Evolutionary conservation across 345 rosid genomes (phyloP), one percentile per base, ranked within the genome.

Genomic region (Noccaea caerulescens): DNA sequence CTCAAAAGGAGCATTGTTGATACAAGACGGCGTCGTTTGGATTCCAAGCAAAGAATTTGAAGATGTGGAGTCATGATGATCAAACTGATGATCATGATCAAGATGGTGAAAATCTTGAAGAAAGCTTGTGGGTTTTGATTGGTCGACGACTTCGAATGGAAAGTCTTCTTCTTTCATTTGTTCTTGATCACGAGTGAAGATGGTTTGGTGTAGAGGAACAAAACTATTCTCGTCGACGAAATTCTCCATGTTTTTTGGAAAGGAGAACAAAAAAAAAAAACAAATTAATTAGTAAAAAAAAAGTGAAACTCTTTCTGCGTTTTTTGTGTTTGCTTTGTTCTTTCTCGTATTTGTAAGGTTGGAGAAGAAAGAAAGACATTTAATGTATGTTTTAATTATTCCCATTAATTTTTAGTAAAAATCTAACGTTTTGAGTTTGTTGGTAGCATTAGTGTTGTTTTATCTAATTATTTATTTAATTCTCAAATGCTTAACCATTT

Each of bases 21-120:
- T 43, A 14, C 66, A 63, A 50, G 74, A 69, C 1, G 77, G 75
- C 6, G 69, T 61, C 0, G 74, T 77, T 32, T 80, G 85, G 50
- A 76, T 51, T 4, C 82, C 78, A 2, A 79, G 82, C 49, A 71
- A 51, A 7, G 84, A 83, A 39, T 77, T 80, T 46, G 84, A 72
- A 39, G 89, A 82, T 13, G 85, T 75, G 4, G n/a, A 64, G 54
- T 73, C 79, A 45, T 75, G 61, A 20, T 74, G 62, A 66, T 73
- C 69, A 52, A 67, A 67, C 8, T 75, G 68, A 59, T 74, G 63
- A 52, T 51, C 27, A 68, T 79, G 84, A 50, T 81, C 87, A 32
- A 82, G 77, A 56, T 71, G 82, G 49, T 82, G 82, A 59, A 84
- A 89, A 43, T 88, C 96, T 49, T 86, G 87, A 71, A 85, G 81